Evolutionary conservation across 1,284 basidiomycete species (phyloP).

Genomic region (Phellinidium pouzarii): DNA sequence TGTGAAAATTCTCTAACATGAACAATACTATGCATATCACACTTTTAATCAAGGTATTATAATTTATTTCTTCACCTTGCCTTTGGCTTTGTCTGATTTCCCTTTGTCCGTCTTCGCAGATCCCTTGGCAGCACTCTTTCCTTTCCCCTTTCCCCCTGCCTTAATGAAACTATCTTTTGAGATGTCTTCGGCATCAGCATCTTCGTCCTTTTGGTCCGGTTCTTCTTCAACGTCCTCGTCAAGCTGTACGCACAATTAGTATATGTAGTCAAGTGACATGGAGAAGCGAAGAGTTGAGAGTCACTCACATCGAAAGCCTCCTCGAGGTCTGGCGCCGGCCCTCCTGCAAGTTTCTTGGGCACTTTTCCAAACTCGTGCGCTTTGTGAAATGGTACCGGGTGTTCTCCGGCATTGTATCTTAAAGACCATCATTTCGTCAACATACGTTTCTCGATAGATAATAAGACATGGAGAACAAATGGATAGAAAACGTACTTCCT

Average conservation of each 20-base stretch:
- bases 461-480: neutral
- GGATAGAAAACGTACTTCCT: constrained; percentile 51
- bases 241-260: constrained; percentile 23
- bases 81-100: neutral
- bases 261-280: neutral
- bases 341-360: constrained; percentile 71
- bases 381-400: constrained; percentile 90
- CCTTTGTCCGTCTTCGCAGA: too few relatives aligned
- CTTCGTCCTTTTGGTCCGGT: constrained; percentile 29
- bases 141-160: constrained; percentile 31
- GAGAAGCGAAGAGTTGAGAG: neutral
- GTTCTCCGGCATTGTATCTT: constrained; percentile 82
- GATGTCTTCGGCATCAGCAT: constrained; percentile 34
- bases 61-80: neutral
- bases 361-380: constrained; percentile 69
- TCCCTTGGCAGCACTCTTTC: neutral
- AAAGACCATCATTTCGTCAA: neutral
- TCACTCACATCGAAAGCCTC: constrained; percentile 65
- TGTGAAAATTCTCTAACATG: too few relatives aligned
- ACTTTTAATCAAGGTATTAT: too few relatives aligned
- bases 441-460: constrained; percentile 6
- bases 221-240: constrained; percentile 38
- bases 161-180: constrained; percentile 50
- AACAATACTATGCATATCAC: too few relatives aligned
- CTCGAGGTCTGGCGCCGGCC: constrained; percentile 79